These are phyloP conservation scores for Candida gorgasii DNA, from an alignment of 805 yeast species.

Conservation along the genomic window DNA sequence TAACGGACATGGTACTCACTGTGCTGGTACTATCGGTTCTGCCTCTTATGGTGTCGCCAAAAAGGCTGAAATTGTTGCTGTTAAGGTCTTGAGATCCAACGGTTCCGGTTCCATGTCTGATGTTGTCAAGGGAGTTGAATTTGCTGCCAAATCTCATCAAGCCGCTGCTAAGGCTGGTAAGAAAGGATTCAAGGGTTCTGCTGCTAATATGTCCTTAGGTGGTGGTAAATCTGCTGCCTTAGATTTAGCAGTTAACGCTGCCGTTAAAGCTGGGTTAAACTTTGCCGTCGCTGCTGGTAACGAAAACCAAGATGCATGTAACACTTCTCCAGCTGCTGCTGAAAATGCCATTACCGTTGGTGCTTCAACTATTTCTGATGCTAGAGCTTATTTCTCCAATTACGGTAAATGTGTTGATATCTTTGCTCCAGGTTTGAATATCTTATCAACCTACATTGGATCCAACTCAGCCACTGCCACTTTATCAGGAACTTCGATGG, in stretches of 20 bases:
- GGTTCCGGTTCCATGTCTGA: conserved; percentile 86
- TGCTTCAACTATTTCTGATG: conserved; percentile 85
- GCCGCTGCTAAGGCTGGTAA: conserved; percentile 50
- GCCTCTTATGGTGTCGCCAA: conserved; percentile 82
- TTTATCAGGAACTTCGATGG: conserved; percentile 96
- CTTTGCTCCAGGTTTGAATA: conserved; percentile 93
- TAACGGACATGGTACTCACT: conserved; percentile 94
- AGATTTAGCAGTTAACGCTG: conserved; percentile 87
- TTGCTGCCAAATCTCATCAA: conserved; percentile 72
- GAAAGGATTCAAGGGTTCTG: conserved; percentile 78
- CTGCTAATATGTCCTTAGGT: conserved; percentile 92
- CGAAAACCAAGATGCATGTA: conserved; percentile 90
- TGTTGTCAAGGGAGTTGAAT: conserved; percentile 83
- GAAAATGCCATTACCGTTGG: conserved; percentile 88
- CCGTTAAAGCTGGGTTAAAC: conserved; percentile 83
- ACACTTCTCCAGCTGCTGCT: conserved; percentile 88
- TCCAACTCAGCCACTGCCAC: conserved; percentile 75
- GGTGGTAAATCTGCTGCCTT: conserved; percentile 90
- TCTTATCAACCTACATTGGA: conserved; percentile 82
- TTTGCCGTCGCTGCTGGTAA: conserved; percentile 98
- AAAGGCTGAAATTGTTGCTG: conserved; percentile 74
- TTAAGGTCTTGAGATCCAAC: conserved; percentile 77
- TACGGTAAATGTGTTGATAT: conserved; percentile 95
- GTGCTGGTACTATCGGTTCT: conserved; percentile 94
- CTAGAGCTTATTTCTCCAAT: conserved; percentile 94